A percentile compares a stretch with the other conserved stretches of the same genome.
Conservation (phyloP, 306 rosid genomes). For the Coriaria nepalensis region DNA sequence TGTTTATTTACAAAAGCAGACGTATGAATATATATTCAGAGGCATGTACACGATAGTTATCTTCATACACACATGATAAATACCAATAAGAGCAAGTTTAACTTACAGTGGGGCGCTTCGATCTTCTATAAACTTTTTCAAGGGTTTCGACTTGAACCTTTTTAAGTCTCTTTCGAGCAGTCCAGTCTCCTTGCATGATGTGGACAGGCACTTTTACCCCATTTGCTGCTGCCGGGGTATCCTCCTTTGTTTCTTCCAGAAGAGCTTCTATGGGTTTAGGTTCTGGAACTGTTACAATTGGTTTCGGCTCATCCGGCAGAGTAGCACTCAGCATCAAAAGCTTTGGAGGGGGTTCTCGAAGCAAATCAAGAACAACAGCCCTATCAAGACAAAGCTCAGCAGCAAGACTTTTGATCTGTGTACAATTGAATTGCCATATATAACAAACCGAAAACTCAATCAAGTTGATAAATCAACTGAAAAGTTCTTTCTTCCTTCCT, state of each 20-base stretch:
- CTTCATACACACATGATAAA: constrained; percentile 1
- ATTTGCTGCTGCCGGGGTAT: constrained; percentile 20
- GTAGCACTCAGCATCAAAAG: constrained; percentile 73
- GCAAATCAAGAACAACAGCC: constrained; percentile 65
- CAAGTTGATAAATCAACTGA: neutral
- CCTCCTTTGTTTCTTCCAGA: constrained; percentile 22
- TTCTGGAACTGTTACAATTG: constrained; percentile 20
- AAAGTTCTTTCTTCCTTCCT: no score
- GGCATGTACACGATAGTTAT: neutral
- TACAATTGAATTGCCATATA: neutral
- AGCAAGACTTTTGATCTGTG: constrained; percentile 78
- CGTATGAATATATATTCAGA: neutral
- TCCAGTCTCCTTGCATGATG: constrained; percentile 49
- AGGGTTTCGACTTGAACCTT: constrained; percentile 65
- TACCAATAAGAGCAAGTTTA: constrained; percentile 10
- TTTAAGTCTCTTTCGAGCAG: constrained; percentile 67
- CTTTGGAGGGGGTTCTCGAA: constrained; percentile 76
- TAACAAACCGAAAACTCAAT: neutral
- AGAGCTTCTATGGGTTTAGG: constrained; percentile 23
- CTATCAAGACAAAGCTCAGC: constrained; percentile 92
- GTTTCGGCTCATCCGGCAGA: constrained; percentile 45
- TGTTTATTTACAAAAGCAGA: constrained; percentile 13
- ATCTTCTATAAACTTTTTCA: constrained; percentile 56
- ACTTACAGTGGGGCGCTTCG: constrained; percentile 93
- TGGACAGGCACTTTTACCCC: constrained; percentile 45